Conservation (phyloP, 306 rosid genomes). For the Nissolia schottii region DNA sequence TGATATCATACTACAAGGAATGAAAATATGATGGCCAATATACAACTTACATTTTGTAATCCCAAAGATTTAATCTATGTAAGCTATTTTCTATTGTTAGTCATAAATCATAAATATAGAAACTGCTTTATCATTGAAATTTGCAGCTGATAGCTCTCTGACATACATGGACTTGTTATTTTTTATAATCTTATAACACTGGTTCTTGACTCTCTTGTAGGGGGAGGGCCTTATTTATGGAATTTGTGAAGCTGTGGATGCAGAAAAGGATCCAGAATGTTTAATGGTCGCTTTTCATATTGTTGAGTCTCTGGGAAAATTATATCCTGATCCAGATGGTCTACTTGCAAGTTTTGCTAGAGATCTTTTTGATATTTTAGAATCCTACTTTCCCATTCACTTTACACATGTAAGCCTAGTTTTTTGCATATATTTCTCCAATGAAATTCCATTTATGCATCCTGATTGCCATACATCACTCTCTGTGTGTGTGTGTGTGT, state of each 20-base stretch:
- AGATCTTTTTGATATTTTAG: slow-evolving; percentile 74
- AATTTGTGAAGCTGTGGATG: slow-evolving; percentile 81
- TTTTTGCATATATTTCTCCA: neutral
- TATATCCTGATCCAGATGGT: slow-evolving; percentile 75
- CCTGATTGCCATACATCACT: slow-evolving; percentile 7
- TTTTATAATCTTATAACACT: neutral
- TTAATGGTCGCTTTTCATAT: slow-evolving; percentile 63
- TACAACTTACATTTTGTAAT: slow-evolving; percentile 12
- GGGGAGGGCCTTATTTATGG: slow-evolving; percentile 72
- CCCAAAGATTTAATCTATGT: slow-evolving; percentile 3
- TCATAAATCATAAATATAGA: neutral
- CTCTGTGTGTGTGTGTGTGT: no score
- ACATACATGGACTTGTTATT: neutral
- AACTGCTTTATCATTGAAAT: neutral
- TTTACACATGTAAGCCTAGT: slow-evolving; percentile 84
- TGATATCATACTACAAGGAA: neutral
- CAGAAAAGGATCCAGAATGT: slow-evolving; percentile 94
- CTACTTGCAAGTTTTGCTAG: slow-evolving; percentile 56
- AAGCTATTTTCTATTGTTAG: slow-evolving; percentile 16
- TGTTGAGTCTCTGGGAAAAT: slow-evolving; percentile 52
- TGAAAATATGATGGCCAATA: neutral
- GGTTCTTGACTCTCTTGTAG: slow-evolving; percentile 43
- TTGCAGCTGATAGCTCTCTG: neutral
- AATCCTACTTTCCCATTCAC: slow-evolving; percentile 91
- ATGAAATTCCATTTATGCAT: slow-evolving; percentile 12